Evolutionary conservation across 768 basidiomycete species (phyloP).

Genomic region (Termitomyces sp.): DNA sequence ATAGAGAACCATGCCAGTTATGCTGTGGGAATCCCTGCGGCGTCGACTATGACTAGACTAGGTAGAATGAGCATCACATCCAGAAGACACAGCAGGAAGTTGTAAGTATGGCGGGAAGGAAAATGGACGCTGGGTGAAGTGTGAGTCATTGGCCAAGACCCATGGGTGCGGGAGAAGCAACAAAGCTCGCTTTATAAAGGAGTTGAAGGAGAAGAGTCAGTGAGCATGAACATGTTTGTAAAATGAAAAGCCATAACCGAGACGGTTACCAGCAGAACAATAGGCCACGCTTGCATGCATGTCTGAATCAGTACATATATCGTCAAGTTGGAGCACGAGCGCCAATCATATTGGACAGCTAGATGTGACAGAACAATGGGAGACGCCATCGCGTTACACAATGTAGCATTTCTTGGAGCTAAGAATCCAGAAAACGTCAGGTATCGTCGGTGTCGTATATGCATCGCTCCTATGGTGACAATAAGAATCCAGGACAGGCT

Average conservation of each 20-base stretch:
- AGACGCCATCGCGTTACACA: conserved; percentile 7
- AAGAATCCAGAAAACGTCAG: not conserved
- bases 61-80: not conserved
- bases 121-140: not conserved
- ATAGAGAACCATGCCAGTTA: not conserved
- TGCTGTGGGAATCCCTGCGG: not conserved
- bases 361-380: conserved; percentile 17
- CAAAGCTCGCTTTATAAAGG: not conserved
- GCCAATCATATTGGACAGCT: not conserved
- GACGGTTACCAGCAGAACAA: not conserved
- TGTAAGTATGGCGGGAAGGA: too few relatives aligned
- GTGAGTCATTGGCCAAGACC: too few relatives aligned
- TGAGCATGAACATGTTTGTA: not conserved
- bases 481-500: not conserved
- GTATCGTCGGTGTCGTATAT: not conserved
- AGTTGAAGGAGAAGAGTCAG: not conserved
- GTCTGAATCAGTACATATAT: conserved; percentile 1
- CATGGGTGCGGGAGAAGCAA: not conserved
- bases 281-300: not conserved
- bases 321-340: conserved; percentile 2
- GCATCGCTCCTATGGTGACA: not conserved
- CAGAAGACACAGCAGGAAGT: not conserved
- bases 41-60: not conserved
- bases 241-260: not conserved
- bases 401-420: not conserved